Evolutionary conservation across 2,329 filamentous ascomycete species (phyloP).

Genomic region (Aspergillus sp.): DNA sequence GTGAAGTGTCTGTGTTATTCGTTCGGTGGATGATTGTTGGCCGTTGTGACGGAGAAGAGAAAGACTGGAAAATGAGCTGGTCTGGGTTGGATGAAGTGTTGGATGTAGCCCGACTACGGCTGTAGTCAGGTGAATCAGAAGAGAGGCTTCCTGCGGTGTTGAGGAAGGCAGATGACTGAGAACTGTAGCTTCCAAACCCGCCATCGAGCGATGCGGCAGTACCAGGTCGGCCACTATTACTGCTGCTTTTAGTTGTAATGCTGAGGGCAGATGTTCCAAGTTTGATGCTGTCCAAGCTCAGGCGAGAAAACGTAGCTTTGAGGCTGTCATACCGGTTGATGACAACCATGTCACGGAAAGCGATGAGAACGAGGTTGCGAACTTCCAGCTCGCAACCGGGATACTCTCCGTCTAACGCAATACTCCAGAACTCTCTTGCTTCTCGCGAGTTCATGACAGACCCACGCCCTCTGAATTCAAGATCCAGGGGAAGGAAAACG

Average conservation of each 20-base stretch:
- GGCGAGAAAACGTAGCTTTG: slow-evolving; percentile 83
- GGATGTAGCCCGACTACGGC: slow-evolving; percentile 76
- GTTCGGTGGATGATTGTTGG: slow-evolving; percentile 36
- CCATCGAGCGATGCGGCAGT: slow-evolving; percentile 75
- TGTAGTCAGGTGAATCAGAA: slow-evolving; percentile 52
- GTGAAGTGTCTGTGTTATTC: slow-evolving; percentile 48
- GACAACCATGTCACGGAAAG: slow-evolving; percentile 86
- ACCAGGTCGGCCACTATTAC: slow-evolving; percentile 59
- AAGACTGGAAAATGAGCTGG: slow-evolving; percentile 43
- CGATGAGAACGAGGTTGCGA: slow-evolving; percentile 80
- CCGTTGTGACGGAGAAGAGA: slow-evolving; percentile 39
- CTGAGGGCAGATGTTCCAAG: slow-evolving; percentile 45
- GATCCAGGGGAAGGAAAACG: slow-evolving; percentile 87
- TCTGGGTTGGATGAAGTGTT: slow-evolving; percentile 67
- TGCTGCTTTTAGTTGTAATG: slow-evolving; percentile 44
- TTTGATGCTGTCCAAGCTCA: slow-evolving; percentile 78
- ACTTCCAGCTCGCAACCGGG: slow-evolving; percentile 71
- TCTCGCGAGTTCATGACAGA: slow-evolving; percentile 74
- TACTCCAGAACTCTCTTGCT: slow-evolving; percentile 88
- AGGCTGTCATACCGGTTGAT: slow-evolving; percentile 84
- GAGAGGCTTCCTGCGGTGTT: slow-evolving; percentile 60
- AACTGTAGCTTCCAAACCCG: slow-evolving; percentile 74
- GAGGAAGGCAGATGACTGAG: slow-evolving; percentile 75
- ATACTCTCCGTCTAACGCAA: slow-evolving; percentile 54
- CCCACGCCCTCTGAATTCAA: slow-evolving; percentile 86